Evolutionary conservation across 2,329 filamentous ascomycete species (phyloP).

Genomic region (Phialocephala subalpina): DNA sequence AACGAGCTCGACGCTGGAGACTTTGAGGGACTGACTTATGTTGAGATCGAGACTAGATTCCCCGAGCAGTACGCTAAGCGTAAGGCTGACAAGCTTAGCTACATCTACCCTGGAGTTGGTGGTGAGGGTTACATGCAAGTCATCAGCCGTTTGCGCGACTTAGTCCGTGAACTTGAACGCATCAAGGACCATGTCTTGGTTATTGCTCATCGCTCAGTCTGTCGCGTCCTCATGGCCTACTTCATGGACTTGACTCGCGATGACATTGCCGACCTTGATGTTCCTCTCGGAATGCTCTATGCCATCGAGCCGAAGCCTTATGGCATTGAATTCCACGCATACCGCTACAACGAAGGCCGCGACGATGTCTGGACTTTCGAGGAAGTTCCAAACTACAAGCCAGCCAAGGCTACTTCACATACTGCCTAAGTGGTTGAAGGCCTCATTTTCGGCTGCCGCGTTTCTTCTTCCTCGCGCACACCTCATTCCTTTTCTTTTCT

Average conservation of each 20-base stretch:
- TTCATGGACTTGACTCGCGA: conserved; percentile 92
- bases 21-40: conserved; percentile 95
- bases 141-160: conserved; percentile 91
- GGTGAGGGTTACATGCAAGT: conserved; percentile 97
- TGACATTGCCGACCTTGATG: conserved; percentile 92
- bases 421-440: neutral
- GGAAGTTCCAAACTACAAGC: conserved; percentile 83
- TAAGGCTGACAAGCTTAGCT: conserved; percentile 87
- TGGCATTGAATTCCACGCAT: conserved; percentile 95
- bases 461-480: neutral
- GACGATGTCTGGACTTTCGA: conserved; percentile 77
- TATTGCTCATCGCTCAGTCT: conserved; percentile 91
- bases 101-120: conserved; percentile 94
- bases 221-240: conserved; percentile 92
- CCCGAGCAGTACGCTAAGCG: conserved; percentile 85
- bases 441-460: neutral
- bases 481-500: conserved; percentile 8
- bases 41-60: conserved; percentile 82
- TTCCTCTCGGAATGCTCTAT: conserved; percentile 92
- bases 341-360: conserved; percentile 77
- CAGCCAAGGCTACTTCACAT: conserved; percentile 59
- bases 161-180: conserved; percentile 96
- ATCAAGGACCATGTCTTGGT: conserved; percentile 96
- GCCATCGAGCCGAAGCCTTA: conserved; percentile 98
- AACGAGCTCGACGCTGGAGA: conserved; percentile 94